These are phyloP conservation scores for Firmiana major DNA, from an alignment of 345 rosid species.

Conservation along the genomic window DNA sequence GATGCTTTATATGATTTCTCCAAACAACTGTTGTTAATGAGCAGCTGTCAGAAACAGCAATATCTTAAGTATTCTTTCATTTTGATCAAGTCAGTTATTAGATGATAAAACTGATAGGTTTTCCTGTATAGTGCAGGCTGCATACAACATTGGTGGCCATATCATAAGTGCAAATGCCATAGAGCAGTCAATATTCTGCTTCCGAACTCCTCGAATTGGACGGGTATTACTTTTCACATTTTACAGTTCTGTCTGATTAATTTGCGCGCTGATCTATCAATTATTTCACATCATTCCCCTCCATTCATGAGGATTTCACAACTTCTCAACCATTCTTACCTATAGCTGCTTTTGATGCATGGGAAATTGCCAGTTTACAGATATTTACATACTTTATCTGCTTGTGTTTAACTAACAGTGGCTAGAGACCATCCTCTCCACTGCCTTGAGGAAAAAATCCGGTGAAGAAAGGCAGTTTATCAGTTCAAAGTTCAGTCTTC, in stretches of 20 bases:
- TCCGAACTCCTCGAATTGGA: constrained; percentile 67
- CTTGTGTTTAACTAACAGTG: constrained; percentile 46
- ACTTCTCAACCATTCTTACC: not conserved
- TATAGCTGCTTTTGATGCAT: not conserved
- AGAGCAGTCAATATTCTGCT: constrained; percentile 74
- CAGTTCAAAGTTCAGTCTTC: constrained; percentile 55
- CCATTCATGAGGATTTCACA: not conserved
- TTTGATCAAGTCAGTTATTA: not conserved
- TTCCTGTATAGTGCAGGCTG: constrained; percentile 71
- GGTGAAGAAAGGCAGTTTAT: constrained; percentile 61
- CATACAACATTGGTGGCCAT: constrained; percentile 82
- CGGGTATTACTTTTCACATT: constrained; percentile 39
- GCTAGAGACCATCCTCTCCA: constrained; percentile 77
- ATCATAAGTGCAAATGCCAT: constrained; percentile 77
- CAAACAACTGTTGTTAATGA: too few relatives aligned
- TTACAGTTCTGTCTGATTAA: not conserved
- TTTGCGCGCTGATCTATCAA: not conserved
- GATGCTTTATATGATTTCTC: not conserved
- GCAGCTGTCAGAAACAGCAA: too few relatives aligned
- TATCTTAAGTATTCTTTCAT: not conserved
- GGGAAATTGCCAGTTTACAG: constrained; percentile 7
- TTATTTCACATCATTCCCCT: not conserved
- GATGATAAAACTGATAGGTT: constrained; percentile 27
- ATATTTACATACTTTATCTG: constrained; percentile 2
- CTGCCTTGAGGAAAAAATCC: constrained; percentile 70